phyloP scores from a whole-genome alignment of 179 eudicot species.

The Silene coronaria region DNA sequence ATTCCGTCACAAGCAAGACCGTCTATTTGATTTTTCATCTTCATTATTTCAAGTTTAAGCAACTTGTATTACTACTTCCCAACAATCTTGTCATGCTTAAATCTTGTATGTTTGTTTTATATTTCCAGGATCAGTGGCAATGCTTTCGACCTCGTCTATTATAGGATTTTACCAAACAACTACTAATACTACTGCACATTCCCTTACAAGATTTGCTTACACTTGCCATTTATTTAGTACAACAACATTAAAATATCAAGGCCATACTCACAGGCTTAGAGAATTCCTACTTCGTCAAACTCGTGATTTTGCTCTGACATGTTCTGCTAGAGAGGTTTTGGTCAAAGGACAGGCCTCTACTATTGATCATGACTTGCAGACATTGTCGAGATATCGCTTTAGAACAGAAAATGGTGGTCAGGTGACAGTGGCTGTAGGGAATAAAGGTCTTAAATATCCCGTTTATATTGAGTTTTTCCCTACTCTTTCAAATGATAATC shows the following conservation, averaged over 20 bases:
- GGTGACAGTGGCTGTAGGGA: constrained; percentile 58
- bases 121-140: constrained; percentile 54
- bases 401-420: constrained; percentile 60
- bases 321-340: constrained; percentile 22
- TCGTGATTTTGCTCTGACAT: constrained; percentile 15
- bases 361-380: constrained; percentile 36
- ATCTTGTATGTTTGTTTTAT: no score
- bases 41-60: no score
- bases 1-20: no score
- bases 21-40: no score
- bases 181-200: constrained; percentile 23
- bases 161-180: constrained; percentile 30
- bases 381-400: constrained; percentile 42
- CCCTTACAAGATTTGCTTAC: constrained; percentile 27
- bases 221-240: constrained; percentile 18
- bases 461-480: constrained; percentile 62
- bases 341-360: constrained; percentile 36
- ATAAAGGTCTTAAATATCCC: constrained; percentile 40
- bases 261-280: constrained; percentile 22
- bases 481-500: constrained; percentile 20
- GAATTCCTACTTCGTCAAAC: constrained; percentile 22
- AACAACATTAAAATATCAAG: constrained; percentile 25
- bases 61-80: neutral
- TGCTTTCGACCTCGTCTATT: constrained; percentile 33
- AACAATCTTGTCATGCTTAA: no score